Evolutionary conservation across 805 yeast species (phyloP), one percentile per base, ranked within the genome.

Genomic region (Candida parachauliodes): DNA sequence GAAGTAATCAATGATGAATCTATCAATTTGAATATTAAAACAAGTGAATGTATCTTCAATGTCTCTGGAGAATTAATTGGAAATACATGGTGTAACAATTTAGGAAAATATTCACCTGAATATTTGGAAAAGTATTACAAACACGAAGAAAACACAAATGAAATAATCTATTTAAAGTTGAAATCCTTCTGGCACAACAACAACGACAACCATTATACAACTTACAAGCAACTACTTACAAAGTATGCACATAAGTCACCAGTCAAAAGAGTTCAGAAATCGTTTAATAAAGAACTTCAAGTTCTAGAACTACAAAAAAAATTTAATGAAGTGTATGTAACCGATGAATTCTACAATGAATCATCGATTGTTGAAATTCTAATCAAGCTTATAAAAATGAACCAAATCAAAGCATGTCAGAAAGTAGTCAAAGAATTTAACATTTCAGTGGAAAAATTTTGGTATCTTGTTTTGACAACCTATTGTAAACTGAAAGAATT

Each of bases 31-130:
- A 21, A 21, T 7, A 8, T 21, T 14, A n/a, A 26, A 10, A 15
- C 30, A 27, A 14, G 15, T 27, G 7, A 27, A 5, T 27, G 30
- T 27, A 15, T 27, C 4, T 27, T 18, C 7, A 27, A 27, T 12
- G 56, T 68, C 2, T 54, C 54, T 29, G 73, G 72, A 2, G 67
- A 61, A 26, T 49, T 68, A 18, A 60, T 68, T 10, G 61, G 63
- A 14, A 54, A 61, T 20, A 60, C 63, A 38, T 68, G 72, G 71
- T 42, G 54, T 2, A 44, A 62, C 28, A 46, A 51, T 15, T 48
- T 64, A 9, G 70, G 62, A 1, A 50, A 49, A 12, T 8, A 39
- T 17, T 49, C 59, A 37, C 33, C 45, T 2, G 47, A 49, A 24
- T 31, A 51, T 8, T 46, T 62, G 19, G 60, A 57, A 32, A 52